A percentile compares a stretch with the other conserved stretches of the same genome.
Conservation (phyloP, 805 yeast genomes). For the Danielozyma ontarioensis region DNA sequence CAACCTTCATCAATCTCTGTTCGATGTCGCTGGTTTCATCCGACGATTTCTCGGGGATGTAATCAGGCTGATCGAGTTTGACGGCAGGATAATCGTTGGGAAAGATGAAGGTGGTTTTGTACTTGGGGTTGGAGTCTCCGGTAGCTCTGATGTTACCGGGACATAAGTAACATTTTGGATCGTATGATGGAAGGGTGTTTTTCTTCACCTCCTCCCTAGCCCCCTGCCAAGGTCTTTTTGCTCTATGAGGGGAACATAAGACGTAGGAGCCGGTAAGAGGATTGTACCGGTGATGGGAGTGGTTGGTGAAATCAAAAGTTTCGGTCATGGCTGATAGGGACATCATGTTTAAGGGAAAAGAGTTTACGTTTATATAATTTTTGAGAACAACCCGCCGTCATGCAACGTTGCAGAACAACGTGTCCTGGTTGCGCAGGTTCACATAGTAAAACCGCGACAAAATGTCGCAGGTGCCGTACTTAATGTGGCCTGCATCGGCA, state of each 20-base stretch:
- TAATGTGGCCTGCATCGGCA: no score
- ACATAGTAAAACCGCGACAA: no score
- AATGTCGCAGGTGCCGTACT: no score
- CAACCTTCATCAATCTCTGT: slow-evolving; percentile 43
- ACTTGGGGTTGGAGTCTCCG: slow-evolving; percentile 55
- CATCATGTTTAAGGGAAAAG: slow-evolving; percentile 1
- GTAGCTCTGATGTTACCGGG: slow-evolving; percentile 66
- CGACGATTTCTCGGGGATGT: slow-evolving; percentile 11
- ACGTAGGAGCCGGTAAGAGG: slow-evolving; percentile 68
- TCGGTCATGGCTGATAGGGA: slow-evolving; percentile 18
- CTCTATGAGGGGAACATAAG: slow-evolving; percentile 70
- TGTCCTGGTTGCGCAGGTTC: no score
- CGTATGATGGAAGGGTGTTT: slow-evolving; percentile 48
- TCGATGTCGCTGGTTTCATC: slow-evolving; percentile 9
- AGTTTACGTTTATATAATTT: background rate
- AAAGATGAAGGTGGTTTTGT: slow-evolving; percentile 54
- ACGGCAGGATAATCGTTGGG: slow-evolving; percentile 72
- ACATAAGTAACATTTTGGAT: slow-evolving; percentile 64
- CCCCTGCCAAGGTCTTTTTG: slow-evolving; percentile 80
- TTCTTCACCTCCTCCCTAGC: slow-evolving; percentile 50
- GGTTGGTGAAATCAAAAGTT: slow-evolving; percentile 46
- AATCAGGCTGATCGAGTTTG: slow-evolving; percentile 48
- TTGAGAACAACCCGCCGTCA: background rate
- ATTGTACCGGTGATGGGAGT: slow-evolving; percentile 65
- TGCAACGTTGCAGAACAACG: background rate